Conservation (phyloP, 108 stramenopile species). For the Heterococcus sp. region DNA sequence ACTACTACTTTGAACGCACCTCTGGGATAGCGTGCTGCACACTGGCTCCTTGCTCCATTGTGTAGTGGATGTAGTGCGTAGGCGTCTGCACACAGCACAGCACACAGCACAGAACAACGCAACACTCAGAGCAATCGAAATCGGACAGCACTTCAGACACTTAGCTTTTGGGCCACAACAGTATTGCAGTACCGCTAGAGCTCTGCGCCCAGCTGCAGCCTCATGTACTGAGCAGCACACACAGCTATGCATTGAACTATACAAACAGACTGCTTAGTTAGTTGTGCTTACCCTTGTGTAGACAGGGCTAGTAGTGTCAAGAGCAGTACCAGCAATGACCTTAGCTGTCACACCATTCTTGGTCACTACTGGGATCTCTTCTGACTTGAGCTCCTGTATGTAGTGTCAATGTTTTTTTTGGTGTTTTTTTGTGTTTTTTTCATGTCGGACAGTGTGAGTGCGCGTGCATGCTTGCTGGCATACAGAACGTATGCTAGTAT, state of each 20-base stretch:
- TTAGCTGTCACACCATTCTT: constrained; percentile 24
- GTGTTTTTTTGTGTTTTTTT: background rate
- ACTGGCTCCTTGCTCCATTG: constrained; percentile 20
- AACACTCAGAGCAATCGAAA: too few relatives aligned
- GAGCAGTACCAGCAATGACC: constrained; percentile 19
- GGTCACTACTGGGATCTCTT: constrained; percentile 12
- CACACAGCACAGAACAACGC: too few relatives aligned
- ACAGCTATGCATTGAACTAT: too few relatives aligned
- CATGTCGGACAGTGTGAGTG: background rate
- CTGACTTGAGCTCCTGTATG: constrained; percentile 11
- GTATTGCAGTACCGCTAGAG: too few relatives aligned
- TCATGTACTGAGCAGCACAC: too few relatives aligned
- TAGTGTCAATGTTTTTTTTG: background rate
- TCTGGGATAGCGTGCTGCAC: constrained; percentile 28
- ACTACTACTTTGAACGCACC: background rate
- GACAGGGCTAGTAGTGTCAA: background rate
- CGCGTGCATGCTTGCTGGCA: background rate
- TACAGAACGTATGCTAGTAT: background rate
- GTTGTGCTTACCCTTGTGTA: too few relatives aligned
- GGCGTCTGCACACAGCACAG: too few relatives aligned
- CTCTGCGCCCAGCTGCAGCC: too few relatives aligned
- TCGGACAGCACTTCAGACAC: too few relatives aligned
- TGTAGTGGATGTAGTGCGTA: constrained; percentile 18
- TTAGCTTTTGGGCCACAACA: too few relatives aligned
- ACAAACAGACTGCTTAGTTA: too few relatives aligned